Percentiles rank a stretch among this genome's conserved stretches.
These are phyloP conservation scores for Zangia roseola DNA, from an alignment of 768 basidiomycete genomes.

Conservation along the genomic window DNA sequence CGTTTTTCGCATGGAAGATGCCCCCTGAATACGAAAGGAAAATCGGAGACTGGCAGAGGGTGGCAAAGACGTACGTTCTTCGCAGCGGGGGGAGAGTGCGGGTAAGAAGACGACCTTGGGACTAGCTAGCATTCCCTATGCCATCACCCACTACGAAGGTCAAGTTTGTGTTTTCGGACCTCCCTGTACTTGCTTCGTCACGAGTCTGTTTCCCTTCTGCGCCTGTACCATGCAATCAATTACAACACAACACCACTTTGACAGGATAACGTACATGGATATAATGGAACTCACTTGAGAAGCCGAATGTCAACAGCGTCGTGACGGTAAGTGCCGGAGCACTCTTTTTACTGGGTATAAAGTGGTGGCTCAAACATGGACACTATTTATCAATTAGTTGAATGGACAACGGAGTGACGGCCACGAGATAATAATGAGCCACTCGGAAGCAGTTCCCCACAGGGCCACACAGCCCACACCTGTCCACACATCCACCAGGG, in stretches of 20 bases:
- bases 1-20: slow-evolving; percentile 38
- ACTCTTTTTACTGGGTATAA: background rate
- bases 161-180: too few relatives aligned
- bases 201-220: background rate
- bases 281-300: background rate
- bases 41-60: slow-evolving; percentile 23
- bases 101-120: slow-evolving; percentile 45
- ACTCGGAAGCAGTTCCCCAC: slow-evolving; percentile 22
- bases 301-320: background rate
- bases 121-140: slow-evolving; percentile 1
- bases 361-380: slow-evolving; percentile 2
- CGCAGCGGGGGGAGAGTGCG: slow-evolving; percentile 40
- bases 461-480: background rate
- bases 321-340: background rate
- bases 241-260: background rate
- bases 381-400: background rate
- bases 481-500: slow-evolving; percentile 1
- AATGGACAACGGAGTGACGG: slow-evolving; percentile 15
- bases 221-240: background rate
- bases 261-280: background rate
- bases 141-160: too few relatives aligned
- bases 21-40: slow-evolving; percentile 14
- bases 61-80: slow-evolving; percentile 42
- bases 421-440: slow-evolving; percentile 6
- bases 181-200: background rate